Evolutionary conservation across 2,329 filamentous ascomycete genomes (phyloP).

Genomic region (Pestalotiopsis sp.): DNA sequence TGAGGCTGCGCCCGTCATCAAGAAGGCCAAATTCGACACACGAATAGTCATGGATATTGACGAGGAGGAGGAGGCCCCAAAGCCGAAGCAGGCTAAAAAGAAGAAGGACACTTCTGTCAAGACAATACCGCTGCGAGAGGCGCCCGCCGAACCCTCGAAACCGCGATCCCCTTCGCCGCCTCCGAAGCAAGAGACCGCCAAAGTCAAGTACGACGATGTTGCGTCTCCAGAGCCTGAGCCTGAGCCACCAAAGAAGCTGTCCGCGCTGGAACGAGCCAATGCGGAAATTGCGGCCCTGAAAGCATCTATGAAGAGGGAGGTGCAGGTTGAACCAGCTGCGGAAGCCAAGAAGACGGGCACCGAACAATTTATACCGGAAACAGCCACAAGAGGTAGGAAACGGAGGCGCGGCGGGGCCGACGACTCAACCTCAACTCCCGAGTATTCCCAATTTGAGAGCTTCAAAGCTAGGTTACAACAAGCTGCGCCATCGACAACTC

Average conservation of each 20-base stretch:
- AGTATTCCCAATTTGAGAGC: slow-evolving; percentile 73
- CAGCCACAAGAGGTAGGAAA: slow-evolving; percentile 72
- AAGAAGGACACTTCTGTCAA: slow-evolving; percentile 28
- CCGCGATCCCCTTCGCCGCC: slow-evolving; percentile 18
- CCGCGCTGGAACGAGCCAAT: slow-evolving; percentile 70
- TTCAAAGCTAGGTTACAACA: slow-evolving; percentile 79
- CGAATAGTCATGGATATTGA: slow-evolving; percentile 68
- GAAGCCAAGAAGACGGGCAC: slow-evolving; percentile 69
- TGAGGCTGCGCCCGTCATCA: slow-evolving; percentile 61
- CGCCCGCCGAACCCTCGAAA: slow-evolving; percentile 18
- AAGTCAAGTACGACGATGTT: slow-evolving; percentile 27
- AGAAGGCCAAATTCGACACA: slow-evolving; percentile 80
- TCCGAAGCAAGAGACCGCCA: slow-evolving; percentile 15
- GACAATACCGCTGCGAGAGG: slow-evolving; percentile 31
- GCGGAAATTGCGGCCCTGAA: slow-evolving; percentile 82
- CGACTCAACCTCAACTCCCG: slow-evolving; percentile 55
- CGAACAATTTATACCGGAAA: slow-evolving; percentile 75
- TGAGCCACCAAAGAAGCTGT: slow-evolving; percentile 40
- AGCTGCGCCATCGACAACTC: slow-evolving; percentile 39
- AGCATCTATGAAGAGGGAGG: slow-evolving; percentile 76
- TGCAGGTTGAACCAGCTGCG: slow-evolving; percentile 51
- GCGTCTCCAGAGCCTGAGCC: slow-evolving; percentile 40
- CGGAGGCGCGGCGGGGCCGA: slow-evolving; percentile 58
- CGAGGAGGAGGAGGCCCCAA: slow-evolving; percentile 43
- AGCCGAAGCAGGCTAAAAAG: slow-evolving; percentile 32